Evolutionary conservation across 2,329 filamentous ascomycete genomes (phyloP).

Genomic region (Penicillium janthinellum): DNA sequence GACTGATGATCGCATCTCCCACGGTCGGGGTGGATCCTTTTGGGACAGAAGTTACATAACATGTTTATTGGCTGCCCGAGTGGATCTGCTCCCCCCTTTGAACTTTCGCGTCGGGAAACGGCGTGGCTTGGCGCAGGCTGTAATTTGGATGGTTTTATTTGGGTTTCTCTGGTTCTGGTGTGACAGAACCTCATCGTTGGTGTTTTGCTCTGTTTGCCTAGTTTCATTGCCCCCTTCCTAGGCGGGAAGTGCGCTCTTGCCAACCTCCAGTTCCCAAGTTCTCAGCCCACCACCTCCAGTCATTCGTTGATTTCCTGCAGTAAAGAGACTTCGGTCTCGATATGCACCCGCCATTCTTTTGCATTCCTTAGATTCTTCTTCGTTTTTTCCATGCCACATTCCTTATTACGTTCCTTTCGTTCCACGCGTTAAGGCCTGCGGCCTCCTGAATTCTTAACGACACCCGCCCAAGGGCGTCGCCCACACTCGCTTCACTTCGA

Average conservation of each 20-base stretch:
- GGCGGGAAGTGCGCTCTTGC: neutral
- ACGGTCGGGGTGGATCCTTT: constrained; percentile 4
- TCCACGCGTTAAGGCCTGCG: constrained; percentile 22
- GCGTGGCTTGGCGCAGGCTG: constrained; percentile 10
- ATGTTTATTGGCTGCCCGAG: neutral
- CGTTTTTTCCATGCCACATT: constrained; percentile 11
- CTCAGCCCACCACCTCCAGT: constrained; percentile 20
- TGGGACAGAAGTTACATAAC: neutral
- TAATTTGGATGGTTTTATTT: constrained; percentile 11
- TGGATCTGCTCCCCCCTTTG: neutral
- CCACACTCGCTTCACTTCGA: constrained; percentile 16
- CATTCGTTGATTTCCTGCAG: constrained; percentile 32
- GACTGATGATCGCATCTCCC: constrained; percentile 4
- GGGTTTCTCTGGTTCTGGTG: neutral
- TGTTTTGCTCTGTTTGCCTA: neutral
- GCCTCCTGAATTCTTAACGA: constrained; percentile 24
- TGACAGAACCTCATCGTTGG: neutral
- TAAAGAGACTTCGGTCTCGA: constrained; percentile 20
- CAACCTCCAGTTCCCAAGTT: neutral
- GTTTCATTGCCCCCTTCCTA: neutral
- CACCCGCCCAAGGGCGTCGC: constrained; percentile 14
- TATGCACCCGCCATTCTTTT: constrained; percentile 23
- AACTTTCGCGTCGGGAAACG: constrained; percentile 12
- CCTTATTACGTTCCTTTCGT: constrained; percentile 19
- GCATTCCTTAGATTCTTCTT: constrained; percentile 16